Evolutionary conservation across 768 basidiomycete species (phyloP).

Genomic region (Boletus bicolor): DNA sequence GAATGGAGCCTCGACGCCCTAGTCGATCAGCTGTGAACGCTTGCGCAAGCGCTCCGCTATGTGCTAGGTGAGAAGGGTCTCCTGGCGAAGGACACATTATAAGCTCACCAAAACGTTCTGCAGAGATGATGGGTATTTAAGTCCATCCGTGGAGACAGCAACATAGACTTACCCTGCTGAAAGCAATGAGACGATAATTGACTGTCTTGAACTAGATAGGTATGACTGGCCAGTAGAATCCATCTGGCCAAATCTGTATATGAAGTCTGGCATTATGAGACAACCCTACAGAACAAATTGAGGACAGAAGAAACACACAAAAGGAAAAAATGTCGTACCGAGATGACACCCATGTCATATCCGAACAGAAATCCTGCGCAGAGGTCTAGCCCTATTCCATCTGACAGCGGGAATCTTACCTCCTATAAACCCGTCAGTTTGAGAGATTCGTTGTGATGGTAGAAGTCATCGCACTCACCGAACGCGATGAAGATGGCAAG

Average conservation of each 20-base stretch:
- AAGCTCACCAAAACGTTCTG: constrained; percentile 52
- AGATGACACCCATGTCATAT: constrained; percentile 77
- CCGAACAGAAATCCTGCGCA: constrained; percentile 58
- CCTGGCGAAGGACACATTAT: background rate
- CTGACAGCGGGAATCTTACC: constrained; percentile 12
- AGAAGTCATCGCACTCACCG: constrained; percentile 39
- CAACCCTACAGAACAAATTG: constrained; percentile 49
- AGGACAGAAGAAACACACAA: constrained; percentile 3
- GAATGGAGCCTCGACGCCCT: constrained; percentile 69
- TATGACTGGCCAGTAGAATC: constrained; percentile 44
- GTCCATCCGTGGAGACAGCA: background rate
- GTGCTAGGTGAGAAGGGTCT: constrained; percentile 1
- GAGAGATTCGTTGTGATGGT: background rate
- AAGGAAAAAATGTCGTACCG: constrained; percentile 37
- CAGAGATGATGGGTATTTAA: background rate
- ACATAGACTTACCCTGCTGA: constrained; percentile 55
- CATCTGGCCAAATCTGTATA: constrained; percentile 60
- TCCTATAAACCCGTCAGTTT: constrained; percentile 11
- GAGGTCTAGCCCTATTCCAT: background rate
- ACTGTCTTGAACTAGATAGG: constrained; percentile 62
- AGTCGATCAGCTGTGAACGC: constrained; percentile 73
- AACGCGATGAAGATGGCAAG: constrained; percentile 73
- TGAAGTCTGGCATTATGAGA: constrained; percentile 76
- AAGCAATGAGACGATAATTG: constrained; percentile 74
- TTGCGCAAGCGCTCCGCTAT: constrained; percentile 61